Conservation (phyloP, 768 basidiomycete genomes). For the Lactifluus echinatus region DNA sequence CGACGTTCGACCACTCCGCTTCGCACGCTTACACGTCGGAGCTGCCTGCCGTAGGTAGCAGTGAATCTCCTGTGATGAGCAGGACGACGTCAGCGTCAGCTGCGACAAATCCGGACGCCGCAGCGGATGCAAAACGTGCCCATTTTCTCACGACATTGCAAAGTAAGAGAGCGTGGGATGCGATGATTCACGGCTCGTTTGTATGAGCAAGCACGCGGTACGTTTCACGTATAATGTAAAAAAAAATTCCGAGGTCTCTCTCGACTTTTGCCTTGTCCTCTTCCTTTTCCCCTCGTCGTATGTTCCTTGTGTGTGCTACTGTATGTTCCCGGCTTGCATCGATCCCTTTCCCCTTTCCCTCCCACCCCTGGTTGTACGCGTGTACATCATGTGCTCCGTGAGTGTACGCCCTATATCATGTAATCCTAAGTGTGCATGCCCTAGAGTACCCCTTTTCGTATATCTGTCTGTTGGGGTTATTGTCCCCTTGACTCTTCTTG, state of each 20-base stretch:
- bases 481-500: background rate
- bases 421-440: slow-evolving; percentile 1
- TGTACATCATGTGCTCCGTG: background rate
- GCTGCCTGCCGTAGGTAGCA: background rate
- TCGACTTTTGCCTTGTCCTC: background rate
- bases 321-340: background rate
- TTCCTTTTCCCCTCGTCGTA: background rate
- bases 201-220: slow-evolving; percentile 26
- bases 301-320: background rate
- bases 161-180: slow-evolving; percentile 58
- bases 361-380: slow-evolving; percentile 1
- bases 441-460: background rate
- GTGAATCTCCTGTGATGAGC: background rate
- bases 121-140: slow-evolving; percentile 31
- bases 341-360: background rate
- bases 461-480: background rate
- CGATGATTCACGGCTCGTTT: slow-evolving; percentile 58
- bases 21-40: slow-evolving; percentile 7
- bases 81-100: no score
- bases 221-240: background rate
- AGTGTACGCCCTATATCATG: background rate
- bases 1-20: background rate
- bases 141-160: slow-evolving; percentile 51
- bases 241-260: background rate
- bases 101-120: background rate